Evolutionary conservation across 2,329 filamentous ascomycete species (phyloP), one percentile per base, ranked within the genome.

Genomic region (Fusarium sambucinum): DNA sequence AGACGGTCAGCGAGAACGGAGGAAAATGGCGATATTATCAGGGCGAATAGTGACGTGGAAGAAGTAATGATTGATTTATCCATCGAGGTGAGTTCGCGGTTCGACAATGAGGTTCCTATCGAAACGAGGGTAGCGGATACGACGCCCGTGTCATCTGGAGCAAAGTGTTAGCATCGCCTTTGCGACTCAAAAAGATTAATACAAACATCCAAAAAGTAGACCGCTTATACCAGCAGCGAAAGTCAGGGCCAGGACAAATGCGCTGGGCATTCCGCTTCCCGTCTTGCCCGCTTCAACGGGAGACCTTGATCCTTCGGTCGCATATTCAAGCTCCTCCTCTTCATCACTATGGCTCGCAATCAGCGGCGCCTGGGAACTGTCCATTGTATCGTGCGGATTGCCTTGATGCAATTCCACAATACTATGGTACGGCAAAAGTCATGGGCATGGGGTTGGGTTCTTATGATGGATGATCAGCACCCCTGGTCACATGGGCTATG

Each of bases 11-110:
- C 89, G 16, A 91, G 80, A n/a, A 88, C 70, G 5, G 89, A 90
- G 3, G 89, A 87, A 40, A 89, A 82, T 3, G 90, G 89, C 3
- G 89, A 91, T 40, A 88, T 80, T 56, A 88, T 73, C 6, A 91
- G 85, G 6, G 90, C 90, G 64, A 90, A 86, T 47, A 92, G 84
- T 6, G 89, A 87, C 7, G 90, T 92, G 23, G 85, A 86, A n/a
- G 88, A 89, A 5, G 90, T 92, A 72, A 91, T 89, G 68, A 92
- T 81, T 9, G 89, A 91, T 76, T 90, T 92, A 77, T 91, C 89
- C 72, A 90, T 78, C 1, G 88, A 86, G 2, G 84, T 88, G 27
- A 91, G 82, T 11, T 82, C 77, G 46, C 84, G 85, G 57, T 80
- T 76, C 29, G 86, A 88, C 32, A 91, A 85, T 11, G 87, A 86